Conservation (phyloP, 2,329 filamentous ascomycete genomes). For the Phialocephala sp. region DNA sequence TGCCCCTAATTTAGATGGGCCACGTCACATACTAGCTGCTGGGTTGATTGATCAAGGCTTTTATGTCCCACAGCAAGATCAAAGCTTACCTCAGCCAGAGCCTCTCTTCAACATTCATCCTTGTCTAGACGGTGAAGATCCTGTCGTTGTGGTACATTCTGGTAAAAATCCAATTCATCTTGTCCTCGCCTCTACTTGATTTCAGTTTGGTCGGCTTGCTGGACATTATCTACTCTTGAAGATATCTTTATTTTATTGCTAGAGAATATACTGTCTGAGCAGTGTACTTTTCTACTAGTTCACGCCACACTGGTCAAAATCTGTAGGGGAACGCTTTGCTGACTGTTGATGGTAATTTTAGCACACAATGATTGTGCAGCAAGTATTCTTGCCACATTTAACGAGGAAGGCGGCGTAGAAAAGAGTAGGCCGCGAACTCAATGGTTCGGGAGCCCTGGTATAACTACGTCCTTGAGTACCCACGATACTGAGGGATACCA, state of each 20-base stretch:
- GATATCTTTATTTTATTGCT: not conserved
- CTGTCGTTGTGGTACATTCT: not conserved
- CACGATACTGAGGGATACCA: not conserved
- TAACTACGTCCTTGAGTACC: not conserved
- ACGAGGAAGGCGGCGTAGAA: not conserved
- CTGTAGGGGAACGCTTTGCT: too few relatives aligned
- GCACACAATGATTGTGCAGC: not conserved
- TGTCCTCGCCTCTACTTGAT: not conserved
- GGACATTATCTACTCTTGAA: not conserved
- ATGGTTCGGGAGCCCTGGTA: not conserved
- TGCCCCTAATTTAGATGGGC: conserved; percentile 15
- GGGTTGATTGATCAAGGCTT: conserved; percentile 27
- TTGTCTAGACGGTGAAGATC: not conserved
- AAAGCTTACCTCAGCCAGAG: not conserved
- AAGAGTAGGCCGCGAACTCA: not conserved
- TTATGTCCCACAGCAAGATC: not conserved
- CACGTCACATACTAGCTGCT: conserved; percentile 23
- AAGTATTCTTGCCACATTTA: not conserved
- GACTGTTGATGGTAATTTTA: not conserved
- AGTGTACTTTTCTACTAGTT: too few relatives aligned
- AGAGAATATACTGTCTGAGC: too few relatives aligned
- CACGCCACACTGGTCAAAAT: too few relatives aligned
- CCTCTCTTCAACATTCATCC: not conserved
- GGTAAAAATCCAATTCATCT: not conserved
- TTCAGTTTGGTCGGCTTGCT: not conserved